These are phyloP conservation scores for Epichloe bromicola DNA, from an alignment of 2,329 filamentous ascomycete species.

Conservation along the genomic window DNA sequence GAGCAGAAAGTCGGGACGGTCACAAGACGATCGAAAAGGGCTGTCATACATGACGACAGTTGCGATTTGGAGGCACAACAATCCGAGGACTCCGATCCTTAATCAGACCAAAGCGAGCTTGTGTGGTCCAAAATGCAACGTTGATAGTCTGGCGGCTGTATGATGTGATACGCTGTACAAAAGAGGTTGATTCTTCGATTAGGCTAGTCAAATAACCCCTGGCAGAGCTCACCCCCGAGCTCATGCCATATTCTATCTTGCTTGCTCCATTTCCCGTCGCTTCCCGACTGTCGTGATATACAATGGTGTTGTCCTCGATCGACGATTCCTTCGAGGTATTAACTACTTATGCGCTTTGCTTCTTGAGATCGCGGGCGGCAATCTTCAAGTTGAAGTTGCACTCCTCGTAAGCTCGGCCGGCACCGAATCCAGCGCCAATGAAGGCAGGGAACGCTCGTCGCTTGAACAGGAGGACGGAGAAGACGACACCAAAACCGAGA, in stretches of 20 bases:
- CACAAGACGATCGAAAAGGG: conserved; percentile 8
- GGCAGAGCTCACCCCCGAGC: neutral
- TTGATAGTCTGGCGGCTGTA: neutral
- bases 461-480: conserved; percentile 97
- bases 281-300: conserved; percentile 15
- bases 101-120: neutral
- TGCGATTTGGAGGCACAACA: conserved; percentile 10
- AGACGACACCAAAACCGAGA: conserved; percentile 93
- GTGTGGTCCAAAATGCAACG: neutral
- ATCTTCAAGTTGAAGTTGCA: conserved; percentile 72
- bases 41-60: conserved; percentile 1
- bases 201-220: conserved; percentile 1
- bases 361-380: conserved; percentile 45
- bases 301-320: conserved; percentile 8
- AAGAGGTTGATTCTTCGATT: neutral
- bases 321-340: neutral
- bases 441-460: conserved; percentile 96
- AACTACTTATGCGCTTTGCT: conserved; percentile 26
- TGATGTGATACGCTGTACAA: neutral
- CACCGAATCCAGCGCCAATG: conserved; percentile 86
- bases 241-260: conserved; percentile 8
- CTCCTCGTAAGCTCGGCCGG: conserved; percentile 94
- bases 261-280: conserved; percentile 7
- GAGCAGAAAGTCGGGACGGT: conserved; percentile 9
- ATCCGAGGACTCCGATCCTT: conserved; percentile 2